Base-by-base conservation (phyloP, 1,139 yeast genomes). In the Wickerhamomyces sp. region DNA sequence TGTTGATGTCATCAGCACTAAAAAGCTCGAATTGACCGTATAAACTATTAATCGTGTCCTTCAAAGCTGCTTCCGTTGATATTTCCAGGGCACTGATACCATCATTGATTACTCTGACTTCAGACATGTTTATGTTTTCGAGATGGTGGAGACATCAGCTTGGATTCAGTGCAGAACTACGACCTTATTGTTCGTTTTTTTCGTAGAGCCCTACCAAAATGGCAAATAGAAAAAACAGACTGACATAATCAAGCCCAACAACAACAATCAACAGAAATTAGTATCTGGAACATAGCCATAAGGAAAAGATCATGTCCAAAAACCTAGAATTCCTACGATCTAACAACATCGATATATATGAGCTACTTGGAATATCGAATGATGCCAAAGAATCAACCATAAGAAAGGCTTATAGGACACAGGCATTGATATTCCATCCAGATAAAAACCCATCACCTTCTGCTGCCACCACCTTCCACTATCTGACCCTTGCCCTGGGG, bases 371-470 rank as follows among this genome's bases (percentile, higher is more conserved):
- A 7, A 88, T 93, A 4, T 73, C 73, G 29, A 58, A 71, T 36
- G 69, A 72, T 27, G 94, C 95, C 2, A 66, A 78, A 2, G 91
- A 84, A 37, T 42, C 68, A 0, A 95, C 85, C 44, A 71, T 93
- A 51, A 89, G 90, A 65, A 87, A 82, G 62, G 96, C 96, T 1
- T 93, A 89, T 60, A 75, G 98, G 45, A 81, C 75, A 55, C 83
- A 82, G 58, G 99, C 99, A 0, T 68, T 93, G 26, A 76, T 73
- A 52, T 78, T 82, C 47, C 99, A 93, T 64, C 98, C 99, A 0
- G 99, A 93, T 62, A 93, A 93, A 64, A 91, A 90, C 61, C 84
- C 87, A 2, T 74, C 81, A 1, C 93, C 84, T 53, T 93, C 81
- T 46, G 95, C 97, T 3, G 89, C 95, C 0, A 78, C 75, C 34